These are phyloP conservation scores for Cryphonectria nitschkei DNA, from an alignment of 2,329 filamentous ascomycete species.

Conservation along the genomic window DNA sequence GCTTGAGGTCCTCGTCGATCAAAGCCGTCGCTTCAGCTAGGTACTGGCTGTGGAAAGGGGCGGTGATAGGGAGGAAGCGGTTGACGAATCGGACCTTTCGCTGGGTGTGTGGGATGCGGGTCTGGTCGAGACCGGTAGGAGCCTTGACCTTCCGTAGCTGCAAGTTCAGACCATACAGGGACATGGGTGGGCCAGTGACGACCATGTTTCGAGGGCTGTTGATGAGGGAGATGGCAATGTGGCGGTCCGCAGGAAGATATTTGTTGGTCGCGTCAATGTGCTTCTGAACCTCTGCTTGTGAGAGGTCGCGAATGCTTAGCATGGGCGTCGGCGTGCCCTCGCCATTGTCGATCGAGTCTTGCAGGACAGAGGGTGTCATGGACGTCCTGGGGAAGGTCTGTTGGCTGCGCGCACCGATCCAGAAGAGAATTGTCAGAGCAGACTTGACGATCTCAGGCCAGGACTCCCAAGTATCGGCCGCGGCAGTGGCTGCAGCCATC, in stretches of 20 bases:
- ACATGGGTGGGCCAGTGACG: slow-evolving; percentile 93
- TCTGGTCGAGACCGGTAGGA: slow-evolving; percentile 95
- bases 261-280: slow-evolving; percentile 97
- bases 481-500: slow-evolving; percentile 87
- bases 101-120: slow-evolving; percentile 89
- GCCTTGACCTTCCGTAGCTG: slow-evolving; percentile 97
- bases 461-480: slow-evolving; percentile 90
- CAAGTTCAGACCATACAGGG: slow-evolving; percentile 92
- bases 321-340: slow-evolving; percentile 97
- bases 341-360: slow-evolving; percentile 91
- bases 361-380: slow-evolving; percentile 84
- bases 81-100: slow-evolving; percentile 96
- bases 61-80: slow-evolving; percentile 95
- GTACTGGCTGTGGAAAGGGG: slow-evolving; percentile 97
- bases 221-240: slow-evolving; percentile 92
- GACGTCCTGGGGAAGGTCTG: slow-evolving; percentile 97
- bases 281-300: slow-evolving; percentile 85
- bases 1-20: slow-evolving; percentile 85
- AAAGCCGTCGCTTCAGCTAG: slow-evolving; percentile 79
- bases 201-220: slow-evolving; percentile 98
- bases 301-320: slow-evolving; percentile 94
- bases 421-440: slow-evolving; percentile 92
- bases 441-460: slow-evolving; percentile 80
- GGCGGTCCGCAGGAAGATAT: slow-evolving; percentile 88
- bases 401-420: slow-evolving; percentile 96